These are phyloP conservation scores for Corinectria fuckeliana DNA, from an alignment of 2,329 filamentous ascomycete species.

Conservation along the genomic window DNA sequence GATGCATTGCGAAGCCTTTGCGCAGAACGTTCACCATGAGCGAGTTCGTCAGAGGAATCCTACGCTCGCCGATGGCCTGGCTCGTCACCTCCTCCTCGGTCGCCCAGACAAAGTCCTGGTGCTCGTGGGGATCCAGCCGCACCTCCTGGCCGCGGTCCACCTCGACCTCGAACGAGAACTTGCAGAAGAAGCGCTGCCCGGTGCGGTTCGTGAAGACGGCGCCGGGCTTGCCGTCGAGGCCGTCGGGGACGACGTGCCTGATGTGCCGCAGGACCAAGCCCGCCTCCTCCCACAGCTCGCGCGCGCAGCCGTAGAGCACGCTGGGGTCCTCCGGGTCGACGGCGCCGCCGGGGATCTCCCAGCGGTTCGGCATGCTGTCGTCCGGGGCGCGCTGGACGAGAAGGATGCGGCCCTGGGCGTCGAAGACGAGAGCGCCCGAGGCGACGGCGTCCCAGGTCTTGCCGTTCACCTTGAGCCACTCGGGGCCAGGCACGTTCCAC, in stretches of 20 bases:
- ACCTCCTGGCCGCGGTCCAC: slow-evolving; percentile 39
- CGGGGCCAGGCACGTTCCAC: slow-evolving; percentile 33
- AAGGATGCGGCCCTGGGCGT: slow-evolving; percentile 45
- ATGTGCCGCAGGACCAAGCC: slow-evolving; percentile 46
- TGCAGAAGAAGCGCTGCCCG: slow-evolving; percentile 40
- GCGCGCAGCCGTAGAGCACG: slow-evolving; percentile 51
- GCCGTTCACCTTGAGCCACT: slow-evolving; percentile 34
- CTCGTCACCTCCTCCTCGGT: slow-evolving; percentile 45
- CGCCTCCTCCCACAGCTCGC: slow-evolving; percentile 57
- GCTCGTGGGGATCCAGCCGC: slow-evolving; percentile 49
- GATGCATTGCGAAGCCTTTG: slow-evolving; percentile 41
- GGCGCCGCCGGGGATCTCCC: slow-evolving; percentile 59
- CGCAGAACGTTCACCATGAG: slow-evolving; percentile 38
- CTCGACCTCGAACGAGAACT: slow-evolving; percentile 47
- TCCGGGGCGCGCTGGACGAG: slow-evolving; percentile 54
- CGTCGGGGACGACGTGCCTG: slow-evolving; percentile 39
- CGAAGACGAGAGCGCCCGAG: slow-evolving; percentile 45
- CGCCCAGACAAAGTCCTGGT: slow-evolving; percentile 49
- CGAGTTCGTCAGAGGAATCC: slow-evolving; percentile 42
- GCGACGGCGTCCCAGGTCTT: slow-evolving; percentile 42
- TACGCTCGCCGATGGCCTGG: slow-evolving; percentile 35
- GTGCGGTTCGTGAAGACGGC: slow-evolving; percentile 45
- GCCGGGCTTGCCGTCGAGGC: slow-evolving; percentile 26
- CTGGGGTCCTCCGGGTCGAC: slow-evolving; percentile 50
- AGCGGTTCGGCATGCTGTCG: slow-evolving; percentile 53